Conservation (phyloP, 495 filamentous ascomycete species). For the Podospora anserina region DNA sequence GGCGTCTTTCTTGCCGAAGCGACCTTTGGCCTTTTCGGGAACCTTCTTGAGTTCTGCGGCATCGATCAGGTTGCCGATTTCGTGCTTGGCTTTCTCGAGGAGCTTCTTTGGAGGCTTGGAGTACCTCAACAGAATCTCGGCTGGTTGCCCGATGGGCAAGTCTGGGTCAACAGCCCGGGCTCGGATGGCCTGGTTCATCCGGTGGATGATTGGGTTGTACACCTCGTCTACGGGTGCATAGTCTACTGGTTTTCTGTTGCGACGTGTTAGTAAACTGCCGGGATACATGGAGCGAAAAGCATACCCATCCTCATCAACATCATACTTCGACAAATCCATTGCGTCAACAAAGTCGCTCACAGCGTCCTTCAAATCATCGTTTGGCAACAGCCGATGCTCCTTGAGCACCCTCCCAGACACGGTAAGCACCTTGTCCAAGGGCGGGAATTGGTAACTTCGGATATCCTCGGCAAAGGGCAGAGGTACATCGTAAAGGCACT, state of each 20-base stretch:
- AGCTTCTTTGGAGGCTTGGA: conserved; percentile 70
- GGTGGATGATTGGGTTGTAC: conserved; percentile 89
- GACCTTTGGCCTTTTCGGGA: conserved; percentile 77
- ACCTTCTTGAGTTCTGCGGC: conserved; percentile 88
- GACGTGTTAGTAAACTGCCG: conserved; percentile 29
- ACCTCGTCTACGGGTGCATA: conserved; percentile 78
- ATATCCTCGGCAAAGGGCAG: conserved; percentile 95
- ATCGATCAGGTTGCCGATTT: conserved; percentile 60
- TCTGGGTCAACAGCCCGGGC: conserved; percentile 74
- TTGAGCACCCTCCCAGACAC: conserved; percentile 79
- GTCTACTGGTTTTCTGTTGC: conserved; percentile 59
- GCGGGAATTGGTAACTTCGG: conserved; percentile 82
- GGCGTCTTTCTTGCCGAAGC: conserved; percentile 58
- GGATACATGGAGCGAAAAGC: conserved; percentile 10
- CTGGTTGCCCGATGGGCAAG: conserved; percentile 61
- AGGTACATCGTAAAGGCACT: conserved; percentile 86
- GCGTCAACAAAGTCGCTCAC: conserved; percentile 91
- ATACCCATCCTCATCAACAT: conserved; percentile 66
- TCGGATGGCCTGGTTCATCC: conserved; percentile 79
- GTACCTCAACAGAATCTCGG: conserved; percentile 68
- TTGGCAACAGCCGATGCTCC: conserved; percentile 84
- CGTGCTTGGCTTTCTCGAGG: conserved; percentile 51
- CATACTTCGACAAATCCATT: conserved; percentile 76
- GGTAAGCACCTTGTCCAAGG: conserved; percentile 82
- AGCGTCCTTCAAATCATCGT: conserved; percentile 63